Evolutionary conservation across 768 basidiomycete species (phyloP), one percentile per base, ranked within the genome.

Genomic region (Leccinellum albellum): DNA sequence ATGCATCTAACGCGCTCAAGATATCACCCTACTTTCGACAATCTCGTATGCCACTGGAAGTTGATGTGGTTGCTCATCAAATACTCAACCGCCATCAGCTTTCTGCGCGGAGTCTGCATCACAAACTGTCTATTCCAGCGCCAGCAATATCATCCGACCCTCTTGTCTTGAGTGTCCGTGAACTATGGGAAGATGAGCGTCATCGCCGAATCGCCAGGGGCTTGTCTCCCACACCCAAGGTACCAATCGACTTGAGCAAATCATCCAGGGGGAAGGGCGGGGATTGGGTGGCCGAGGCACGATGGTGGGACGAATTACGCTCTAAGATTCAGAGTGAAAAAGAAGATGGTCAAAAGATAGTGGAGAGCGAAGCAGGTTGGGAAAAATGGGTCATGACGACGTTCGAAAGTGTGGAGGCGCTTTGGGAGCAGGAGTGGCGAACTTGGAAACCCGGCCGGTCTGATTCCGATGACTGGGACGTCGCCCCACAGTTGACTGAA

Each of bases 181-280:
- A 98, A 73, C 78, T 98, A 2, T 99, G 96, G 96, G 91, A 95
- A 51, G 94, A 98, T 64, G 96, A 99, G 73, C 83, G 89, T n/a
- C 78, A 79, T 12, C 83, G 94, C 9, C 80, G 95, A 20, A 70
- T 72, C 24, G 78, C 77, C 4, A 81, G 79, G 32, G 93, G 93
- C 1, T 77, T 94, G 32, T 67, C 82, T 57, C 85, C 93, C 6
- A 82, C 89, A 17, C 89, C 89, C 13, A 82, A 82, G 44, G 76
- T 93, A 55, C 90, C 92, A 14, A 71, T 82, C 32, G 87, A 88
- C 68, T 80, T 79, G 51, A 88, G 84, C 64, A 87, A 83, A 58
- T 79, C 81, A 7, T 82, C 80, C 6, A 78, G 89, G 69, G 80
- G 73, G 23, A 62, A 69, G 29, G 84, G 83, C 1, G 79, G 78